Evolutionary conservation across 2,329 filamentous ascomycete genomes (phyloP).

Genomic region (Xylariaceae sp.): DNA sequence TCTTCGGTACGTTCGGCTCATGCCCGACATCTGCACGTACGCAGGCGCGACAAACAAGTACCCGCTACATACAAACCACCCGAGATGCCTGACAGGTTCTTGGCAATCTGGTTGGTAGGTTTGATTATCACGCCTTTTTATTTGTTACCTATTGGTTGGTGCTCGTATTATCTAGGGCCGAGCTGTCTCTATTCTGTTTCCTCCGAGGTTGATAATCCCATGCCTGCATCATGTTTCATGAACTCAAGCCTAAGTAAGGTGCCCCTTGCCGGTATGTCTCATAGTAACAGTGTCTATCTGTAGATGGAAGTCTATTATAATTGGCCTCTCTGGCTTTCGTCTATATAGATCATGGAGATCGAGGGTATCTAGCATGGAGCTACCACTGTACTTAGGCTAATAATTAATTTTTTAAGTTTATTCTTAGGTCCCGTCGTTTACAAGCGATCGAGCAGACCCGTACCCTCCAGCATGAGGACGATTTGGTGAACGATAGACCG

Average conservation of each 20-base stretch:
- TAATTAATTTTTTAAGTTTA: neutral
- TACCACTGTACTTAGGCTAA: slow-evolving; percentile 7
- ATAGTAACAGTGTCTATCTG: neutral
- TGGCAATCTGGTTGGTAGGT: slow-evolving; percentile 1
- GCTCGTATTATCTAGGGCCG: neutral
- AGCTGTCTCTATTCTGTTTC: slow-evolving; percentile 4
- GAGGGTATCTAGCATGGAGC: slow-evolving; percentile 7
- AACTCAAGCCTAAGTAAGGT: neutral
- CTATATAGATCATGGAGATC: slow-evolving; percentile 7
- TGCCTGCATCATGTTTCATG: neutral
- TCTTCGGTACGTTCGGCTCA: neutral
- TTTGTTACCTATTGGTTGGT: slow-evolving; percentile 1
- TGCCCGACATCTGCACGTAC: slow-evolving; percentile 3
- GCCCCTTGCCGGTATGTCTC: neutral
- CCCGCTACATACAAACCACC: neutral
- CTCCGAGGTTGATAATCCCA: slow-evolving; percentile 8
- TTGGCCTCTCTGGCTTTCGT: slow-evolving; percentile 1
- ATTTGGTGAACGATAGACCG: slow-evolving; percentile 96
- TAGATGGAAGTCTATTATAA: slow-evolving; percentile 7
- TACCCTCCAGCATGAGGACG: slow-evolving; percentile 81
- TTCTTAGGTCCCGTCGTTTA: slow-evolving; percentile 28
- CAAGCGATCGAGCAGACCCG: slow-evolving; percentile 74
- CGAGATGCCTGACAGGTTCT: neutral
- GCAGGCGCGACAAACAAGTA: slow-evolving; percentile 3
- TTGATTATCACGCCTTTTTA: slow-evolving; percentile 1